phyloP scores from a whole-genome alignment of 2,329 filamentous ascomycete species.

The Emericellopsis cladophorae region DNA sequence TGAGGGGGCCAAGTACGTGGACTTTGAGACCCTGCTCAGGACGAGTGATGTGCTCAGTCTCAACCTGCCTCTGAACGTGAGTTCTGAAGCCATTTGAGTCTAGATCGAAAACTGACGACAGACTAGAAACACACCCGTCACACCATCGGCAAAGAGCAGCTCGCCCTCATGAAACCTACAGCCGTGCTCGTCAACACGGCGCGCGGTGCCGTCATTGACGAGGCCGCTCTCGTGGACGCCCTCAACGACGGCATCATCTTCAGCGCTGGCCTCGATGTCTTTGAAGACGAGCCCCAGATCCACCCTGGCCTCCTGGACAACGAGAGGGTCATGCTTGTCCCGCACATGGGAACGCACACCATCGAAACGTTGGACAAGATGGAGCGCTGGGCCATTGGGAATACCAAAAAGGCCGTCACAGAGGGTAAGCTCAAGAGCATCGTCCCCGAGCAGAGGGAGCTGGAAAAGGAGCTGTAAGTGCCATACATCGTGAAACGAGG shows the following conservation, averaged over 20 bases:
- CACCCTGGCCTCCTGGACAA: conserved; percentile 62
- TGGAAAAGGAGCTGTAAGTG: conserved; percentile 7
- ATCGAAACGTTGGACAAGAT: conserved; percentile 52
- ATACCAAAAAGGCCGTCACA: conserved; percentile 51
- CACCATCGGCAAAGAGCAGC: conserved; percentile 59
- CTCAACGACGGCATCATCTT: conserved; percentile 57
- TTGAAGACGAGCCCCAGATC: conserved; percentile 66
- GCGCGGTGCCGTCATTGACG: conserved; percentile 71
- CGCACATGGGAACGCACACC: conserved; percentile 81
- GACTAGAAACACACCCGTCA: conserved; percentile 51
- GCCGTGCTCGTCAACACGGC: conserved; percentile 74
- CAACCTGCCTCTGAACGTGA: conserved; percentile 70
- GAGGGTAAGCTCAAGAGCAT: conserved; percentile 51
- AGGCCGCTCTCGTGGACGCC: conserved; percentile 64
- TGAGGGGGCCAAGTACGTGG: conserved; percentile 52
- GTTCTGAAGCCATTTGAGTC: conserved; percentile 14
- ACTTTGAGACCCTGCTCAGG: conserved; percentile 58
- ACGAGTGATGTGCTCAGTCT: conserved; percentile 67
- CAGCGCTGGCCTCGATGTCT: conserved; percentile 68
- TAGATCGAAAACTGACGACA: not conserved
- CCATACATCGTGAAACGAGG: no score
- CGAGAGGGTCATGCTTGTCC: conserved; percentile 59
- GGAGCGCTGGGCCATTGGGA: conserved; percentile 66
- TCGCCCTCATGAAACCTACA: conserved; percentile 65
- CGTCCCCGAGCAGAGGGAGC: conserved; percentile 54